These are phyloP conservation scores for Lachancea quebecensis DNA, from an alignment of 805 yeast genomes.

Conservation along the genomic window DNA sequence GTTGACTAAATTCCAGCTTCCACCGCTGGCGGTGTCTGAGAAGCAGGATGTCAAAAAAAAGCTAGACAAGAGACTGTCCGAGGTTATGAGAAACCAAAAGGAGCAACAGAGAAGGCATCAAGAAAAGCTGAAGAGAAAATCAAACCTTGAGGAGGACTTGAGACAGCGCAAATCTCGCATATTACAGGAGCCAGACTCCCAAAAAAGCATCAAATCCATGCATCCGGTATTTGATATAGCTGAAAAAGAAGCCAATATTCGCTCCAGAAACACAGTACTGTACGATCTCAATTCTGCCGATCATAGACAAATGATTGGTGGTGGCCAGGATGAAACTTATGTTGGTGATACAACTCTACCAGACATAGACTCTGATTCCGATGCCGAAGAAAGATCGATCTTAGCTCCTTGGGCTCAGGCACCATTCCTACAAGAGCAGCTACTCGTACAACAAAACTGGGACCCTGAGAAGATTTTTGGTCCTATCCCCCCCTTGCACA, in stretches of 20 bases:
- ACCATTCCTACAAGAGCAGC: constrained; percentile 43
- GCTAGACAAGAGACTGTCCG: constrained; percentile 27
- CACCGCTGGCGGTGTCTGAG: constrained; percentile 19
- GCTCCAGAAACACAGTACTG: constrained; percentile 12
- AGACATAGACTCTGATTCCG: constrained; percentile 46
- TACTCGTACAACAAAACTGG: constrained; percentile 41
- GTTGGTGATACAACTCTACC: constrained; percentile 32
- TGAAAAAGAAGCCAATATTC: neutral
- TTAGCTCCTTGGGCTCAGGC: constrained; percentile 58
- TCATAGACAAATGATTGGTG: constrained; percentile 24
- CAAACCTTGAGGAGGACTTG: constrained; percentile 23
- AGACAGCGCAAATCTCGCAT: constrained; percentile 15
- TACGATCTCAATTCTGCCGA: constrained; percentile 28
- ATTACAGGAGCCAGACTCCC: constrained; percentile 3
- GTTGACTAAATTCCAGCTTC: constrained; percentile 26
- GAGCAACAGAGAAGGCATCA: constrained; percentile 20
- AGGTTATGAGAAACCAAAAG: constrained; percentile 29
- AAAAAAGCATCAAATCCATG: neutral
- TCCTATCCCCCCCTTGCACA: constrained; percentile 58
- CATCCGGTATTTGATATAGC: neutral
- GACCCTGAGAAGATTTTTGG: constrained; percentile 73
- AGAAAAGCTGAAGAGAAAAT: constrained; percentile 24
- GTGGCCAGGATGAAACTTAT: constrained; percentile 4
- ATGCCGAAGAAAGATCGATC: constrained; percentile 43
- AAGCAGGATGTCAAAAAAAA: constrained; percentile 26